phyloP scores from a whole-genome alignment of 2,329 filamentous ascomycete species.

The Cryphonectria japonica region DNA sequence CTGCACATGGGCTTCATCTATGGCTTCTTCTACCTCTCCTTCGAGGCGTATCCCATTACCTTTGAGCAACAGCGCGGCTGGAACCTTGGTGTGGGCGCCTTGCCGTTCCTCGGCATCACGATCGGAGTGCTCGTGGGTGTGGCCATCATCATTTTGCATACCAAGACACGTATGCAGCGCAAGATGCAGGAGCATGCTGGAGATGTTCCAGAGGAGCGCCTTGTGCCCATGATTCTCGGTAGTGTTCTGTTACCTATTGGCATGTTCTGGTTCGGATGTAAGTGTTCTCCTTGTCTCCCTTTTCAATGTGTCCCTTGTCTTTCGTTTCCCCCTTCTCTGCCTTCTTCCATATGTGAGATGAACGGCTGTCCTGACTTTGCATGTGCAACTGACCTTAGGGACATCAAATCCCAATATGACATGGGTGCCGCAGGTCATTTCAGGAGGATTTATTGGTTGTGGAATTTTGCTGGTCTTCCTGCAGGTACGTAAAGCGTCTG shows the following conservation, averaged over 20 bases:
- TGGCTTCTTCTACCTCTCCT: slow-evolving; percentile 50
- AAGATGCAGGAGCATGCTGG: slow-evolving; percentile 30
- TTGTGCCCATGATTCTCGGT: not conserved
- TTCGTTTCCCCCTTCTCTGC: too few relatives aligned
- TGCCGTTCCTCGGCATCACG: slow-evolving; percentile 53
- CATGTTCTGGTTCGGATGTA: not conserved
- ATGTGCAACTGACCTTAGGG: not conserved
- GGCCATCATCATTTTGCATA: slow-evolving; percentile 37
- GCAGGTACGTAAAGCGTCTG: slow-evolving; percentile 24
- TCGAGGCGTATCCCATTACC: slow-evolving; percentile 51
- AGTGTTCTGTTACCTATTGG: not conserved
- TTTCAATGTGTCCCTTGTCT: not conserved
- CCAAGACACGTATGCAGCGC: slow-evolving; percentile 44
- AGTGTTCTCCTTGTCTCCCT: not conserved
- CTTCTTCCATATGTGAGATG: not conserved
- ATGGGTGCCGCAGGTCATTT: not conserved
- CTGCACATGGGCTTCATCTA: slow-evolving; percentile 40
- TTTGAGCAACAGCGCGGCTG: slow-evolving; percentile 42
- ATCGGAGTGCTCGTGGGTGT: slow-evolving; percentile 43
- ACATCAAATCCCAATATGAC: not conserved
- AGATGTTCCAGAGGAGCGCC: not conserved
- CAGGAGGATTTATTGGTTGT: not conserved
- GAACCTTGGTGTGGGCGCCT: slow-evolving; percentile 48
- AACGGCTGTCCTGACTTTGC: not conserved
- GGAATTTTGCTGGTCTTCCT: slow-evolving; percentile 24